Evolutionary conservation across 371 early-diverging fungal species (phyloP), one percentile per base, ranked within the genome.

Genomic region (Mucor mucedo): DNA sequence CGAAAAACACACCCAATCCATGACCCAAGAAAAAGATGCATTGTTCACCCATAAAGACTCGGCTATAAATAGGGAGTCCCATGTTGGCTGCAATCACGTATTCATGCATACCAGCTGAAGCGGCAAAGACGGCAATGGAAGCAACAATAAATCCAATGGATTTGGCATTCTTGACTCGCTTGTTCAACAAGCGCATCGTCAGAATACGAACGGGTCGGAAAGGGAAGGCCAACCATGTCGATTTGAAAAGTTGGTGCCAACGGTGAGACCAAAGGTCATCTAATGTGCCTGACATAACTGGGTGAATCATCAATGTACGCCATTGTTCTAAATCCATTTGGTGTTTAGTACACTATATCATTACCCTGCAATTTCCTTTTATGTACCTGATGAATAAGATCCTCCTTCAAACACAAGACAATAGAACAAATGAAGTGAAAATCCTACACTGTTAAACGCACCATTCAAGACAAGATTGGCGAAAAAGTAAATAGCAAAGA

Each of bases 141-240:
- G 66, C 70, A 0, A 54, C 5, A 9, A 62, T 5, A 48, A 62
- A 70, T 16, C 58, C 42, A 11, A 76, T 52, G 0, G 60, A 42
- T 5, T 57, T 55, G 5, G 75, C 62, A 14, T 77, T 65, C 45
- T 65, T 76, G 52, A 67, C 54, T 8, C 35, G 33, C 35, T 76
- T 79, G 16, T 64, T 59, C 6, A 76, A 53, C 0, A 58, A 16
- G 50, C 75, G 75, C 28, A 57, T 60, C 2, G 64, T 38, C 8
- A 73, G 32, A 3, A 66, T 67, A 29, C 78, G 78, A 0, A 67
- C 68, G 4, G 80, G 78, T 4, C 74, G 62, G 56, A 73, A 80
- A 13, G 76, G 76, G 28, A 80, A 63, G 0, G 80, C 72, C 5
- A 77, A 58, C 80, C 80, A 80, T 1, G 78, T 73, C 1, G 68